A percentile compares a stretch with the other conserved stretches of the same genome.
These are phyloP conservation scores for Onygena corvina DNA, from an alignment of 2,329 filamentous ascomycete species.

Conservation along the genomic window DNA sequence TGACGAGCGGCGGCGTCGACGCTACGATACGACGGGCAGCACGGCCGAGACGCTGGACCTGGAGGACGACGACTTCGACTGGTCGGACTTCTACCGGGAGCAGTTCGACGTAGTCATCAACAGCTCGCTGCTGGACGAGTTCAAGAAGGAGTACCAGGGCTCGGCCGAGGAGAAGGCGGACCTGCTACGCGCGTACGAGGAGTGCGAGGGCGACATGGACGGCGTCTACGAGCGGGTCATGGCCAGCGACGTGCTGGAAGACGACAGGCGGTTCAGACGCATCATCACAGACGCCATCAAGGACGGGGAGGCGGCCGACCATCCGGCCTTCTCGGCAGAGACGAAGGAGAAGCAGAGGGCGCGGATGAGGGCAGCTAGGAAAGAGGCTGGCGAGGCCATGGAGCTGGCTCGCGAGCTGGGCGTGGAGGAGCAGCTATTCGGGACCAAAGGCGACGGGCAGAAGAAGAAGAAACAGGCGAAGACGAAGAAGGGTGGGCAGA, in stretches of 20 bases:
- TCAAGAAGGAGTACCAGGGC: conserved; percentile 67
- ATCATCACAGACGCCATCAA: conserved; percentile 75
- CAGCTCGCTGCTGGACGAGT: conserved; percentile 58
- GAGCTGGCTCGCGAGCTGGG: conserved; percentile 64
- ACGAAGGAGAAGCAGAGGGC: conserved; percentile 50
- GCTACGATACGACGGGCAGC: conserved; percentile 82
- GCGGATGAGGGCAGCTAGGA: conserved; percentile 49
- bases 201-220: conserved; percentile 62
- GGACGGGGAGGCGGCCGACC: conserved; percentile 53
- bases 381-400: conserved; percentile 61
- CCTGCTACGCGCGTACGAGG: conserved; percentile 62
- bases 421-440: conserved; percentile 58
- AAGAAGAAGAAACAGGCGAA: conserved; percentile 35
- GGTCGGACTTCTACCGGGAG: conserved; percentile 76
- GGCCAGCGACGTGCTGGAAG: conserved; percentile 68
- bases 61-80: conserved; percentile 67
- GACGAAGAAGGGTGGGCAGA: conserved; percentile 34
- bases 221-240: conserved; percentile 71
- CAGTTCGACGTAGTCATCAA: conserved; percentile 71
- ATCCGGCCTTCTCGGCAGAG: conserved; percentile 60
- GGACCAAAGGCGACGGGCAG: conserved; percentile 25
- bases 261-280: conserved; percentile 70
- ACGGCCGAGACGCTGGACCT: conserved; percentile 67
- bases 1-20: conserved; percentile 63
- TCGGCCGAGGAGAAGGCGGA: conserved; percentile 76